Percentiles rank a stretch among this genome's conserved stretches.
These are phyloP conservation scores for Penicillium nordicum DNA, from an alignment of 2,329 filamentous ascomycete genomes.

Conservation along the genomic window DNA sequence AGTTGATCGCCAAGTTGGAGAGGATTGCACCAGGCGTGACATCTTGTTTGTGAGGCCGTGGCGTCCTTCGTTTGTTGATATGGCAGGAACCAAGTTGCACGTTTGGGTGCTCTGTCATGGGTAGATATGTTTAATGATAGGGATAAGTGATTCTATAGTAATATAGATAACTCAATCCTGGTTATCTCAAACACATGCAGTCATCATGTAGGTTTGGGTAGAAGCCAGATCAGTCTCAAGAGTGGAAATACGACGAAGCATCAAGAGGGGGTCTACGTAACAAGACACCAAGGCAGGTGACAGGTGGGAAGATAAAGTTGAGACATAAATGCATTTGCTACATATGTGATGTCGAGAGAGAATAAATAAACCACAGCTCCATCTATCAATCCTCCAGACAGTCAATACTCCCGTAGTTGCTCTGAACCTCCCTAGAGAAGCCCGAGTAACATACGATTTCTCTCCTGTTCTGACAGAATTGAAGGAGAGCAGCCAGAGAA, in stretches of 20 bases:
- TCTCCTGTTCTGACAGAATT: neutral
- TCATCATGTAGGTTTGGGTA: neutral
- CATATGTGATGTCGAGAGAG: neutral
- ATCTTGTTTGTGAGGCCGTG: neutral
- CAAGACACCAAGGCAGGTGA: neutral
- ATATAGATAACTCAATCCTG: neutral
- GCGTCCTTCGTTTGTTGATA: neutral
- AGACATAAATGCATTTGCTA: neutral
- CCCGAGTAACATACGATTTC: conserved; percentile 4
- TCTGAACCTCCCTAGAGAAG: neutral
- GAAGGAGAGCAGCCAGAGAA: conserved; percentile 10
- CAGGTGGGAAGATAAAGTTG: neutral
- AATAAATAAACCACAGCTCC: conserved; percentile 12
- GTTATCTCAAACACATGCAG: neutral
- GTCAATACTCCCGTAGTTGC: conserved; percentile 6
- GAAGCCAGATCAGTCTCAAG: neutral
- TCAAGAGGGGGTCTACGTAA: neutral
- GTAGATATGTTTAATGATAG: neutral
- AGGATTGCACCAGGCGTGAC: conserved; percentile 11
- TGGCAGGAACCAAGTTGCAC: neutral
- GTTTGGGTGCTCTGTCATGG: neutral
- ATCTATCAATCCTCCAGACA: neutral
- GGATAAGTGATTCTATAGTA: neutral
- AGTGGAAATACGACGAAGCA: neutral
- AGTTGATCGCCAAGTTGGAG: conserved; percentile 15